phyloP scores from a whole-genome alignment of 768 basidiomycete species.

The Phlebiopsis gigantea region DNA sequence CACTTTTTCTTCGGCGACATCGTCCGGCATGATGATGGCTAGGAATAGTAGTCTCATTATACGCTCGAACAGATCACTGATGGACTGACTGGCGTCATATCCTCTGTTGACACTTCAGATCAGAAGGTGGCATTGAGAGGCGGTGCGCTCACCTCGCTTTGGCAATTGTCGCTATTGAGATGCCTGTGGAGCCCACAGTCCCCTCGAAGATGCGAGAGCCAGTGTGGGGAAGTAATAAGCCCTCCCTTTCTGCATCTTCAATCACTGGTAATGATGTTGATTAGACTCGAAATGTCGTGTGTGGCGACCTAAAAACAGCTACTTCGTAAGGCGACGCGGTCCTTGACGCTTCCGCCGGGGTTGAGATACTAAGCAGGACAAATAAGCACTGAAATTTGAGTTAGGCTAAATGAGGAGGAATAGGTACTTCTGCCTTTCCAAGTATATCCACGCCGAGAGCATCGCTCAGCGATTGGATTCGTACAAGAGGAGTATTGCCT shows the following conservation, averaged over 20 bases:
- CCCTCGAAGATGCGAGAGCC: slow-evolving; percentile 96
- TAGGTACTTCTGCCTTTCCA: slow-evolving; percentile 83
- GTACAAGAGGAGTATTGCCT: slow-evolving; percentile 93
- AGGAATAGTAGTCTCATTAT: neutral
- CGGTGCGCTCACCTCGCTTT: slow-evolving; percentile 59
- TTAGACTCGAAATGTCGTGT: too few species aligned
- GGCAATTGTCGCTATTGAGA: slow-evolving; percentile 92
- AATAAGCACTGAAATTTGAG: neutral
- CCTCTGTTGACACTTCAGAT: slow-evolving; percentile 49
- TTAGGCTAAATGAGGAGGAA: neutral
- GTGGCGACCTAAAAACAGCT: too few species aligned
- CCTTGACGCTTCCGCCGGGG: slow-evolving; percentile 97
- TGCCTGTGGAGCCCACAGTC: slow-evolving; percentile 93
- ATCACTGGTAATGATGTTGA: too few species aligned
- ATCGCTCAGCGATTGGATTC: slow-evolving; percentile 89
- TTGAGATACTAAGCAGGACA: slow-evolving; percentile 69
- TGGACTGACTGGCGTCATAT: slow-evolving; percentile 72
- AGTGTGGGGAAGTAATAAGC: slow-evolving; percentile 78
- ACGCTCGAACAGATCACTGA: neutral
- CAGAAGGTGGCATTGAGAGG: too few species aligned
- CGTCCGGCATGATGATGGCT: slow-evolving; percentile 91
- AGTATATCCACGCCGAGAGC: slow-evolving; percentile 91
- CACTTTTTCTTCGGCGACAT: slow-evolving; percentile 88
- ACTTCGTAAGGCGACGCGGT: slow-evolving; percentile 94
- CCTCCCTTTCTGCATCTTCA: slow-evolving; percentile 83